Base-by-base conservation (phyloP, 148 eudicot species). In the Linanthus parryae region DNA sequence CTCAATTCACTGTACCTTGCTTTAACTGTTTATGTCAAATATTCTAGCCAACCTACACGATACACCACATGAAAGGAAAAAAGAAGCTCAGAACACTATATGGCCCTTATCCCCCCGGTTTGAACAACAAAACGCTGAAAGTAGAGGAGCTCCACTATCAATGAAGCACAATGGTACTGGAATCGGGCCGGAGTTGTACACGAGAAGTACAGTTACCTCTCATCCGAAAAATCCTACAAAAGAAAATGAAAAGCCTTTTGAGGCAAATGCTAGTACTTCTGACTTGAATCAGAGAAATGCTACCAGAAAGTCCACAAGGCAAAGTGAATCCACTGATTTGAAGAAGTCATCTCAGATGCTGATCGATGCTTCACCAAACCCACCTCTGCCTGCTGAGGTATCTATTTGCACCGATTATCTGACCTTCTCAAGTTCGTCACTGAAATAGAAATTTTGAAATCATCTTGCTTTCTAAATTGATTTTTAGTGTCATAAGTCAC, bases 381-480 rank as follows among this genome's bases (percentile, higher is more conserved):
- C 90, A 42, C 55, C 71, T 46, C 68, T 92, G 59, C 94, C 96
- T 23, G 59, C 67, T n/a, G 96, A 92, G 94, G 99, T 92, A 67
- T 51, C 24, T 20, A 39, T 5, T 34, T 18, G 1, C 9, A 22
- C n/a, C 24, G 19, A 15, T 43, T 42, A 19, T 43, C 40, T n/a
- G 30, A 3, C 11, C 28, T 44, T 14, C 2, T 42, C 18, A 30
- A 21, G 30, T 33, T 44, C 30, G 36, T 23, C 14, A 8, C 10
- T 35, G 35, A 35, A 25, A 21, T 11, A 17, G 28, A 50, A 30
- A 11, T 30, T 30, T 41, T 25, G 48, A 29, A 39, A 39, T 40
- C 10, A 25, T 17, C 23, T 60, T 23, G 16, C 3, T 11, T 1
- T 13, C 2, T 1, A 20, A 21, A 1, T 23, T 14, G 16, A 20